These are phyloP conservation scores for Violaceomyces palustris DNA, from an alignment of 1,284 basidiomycete genomes.

Conservation along the genomic window DNA sequence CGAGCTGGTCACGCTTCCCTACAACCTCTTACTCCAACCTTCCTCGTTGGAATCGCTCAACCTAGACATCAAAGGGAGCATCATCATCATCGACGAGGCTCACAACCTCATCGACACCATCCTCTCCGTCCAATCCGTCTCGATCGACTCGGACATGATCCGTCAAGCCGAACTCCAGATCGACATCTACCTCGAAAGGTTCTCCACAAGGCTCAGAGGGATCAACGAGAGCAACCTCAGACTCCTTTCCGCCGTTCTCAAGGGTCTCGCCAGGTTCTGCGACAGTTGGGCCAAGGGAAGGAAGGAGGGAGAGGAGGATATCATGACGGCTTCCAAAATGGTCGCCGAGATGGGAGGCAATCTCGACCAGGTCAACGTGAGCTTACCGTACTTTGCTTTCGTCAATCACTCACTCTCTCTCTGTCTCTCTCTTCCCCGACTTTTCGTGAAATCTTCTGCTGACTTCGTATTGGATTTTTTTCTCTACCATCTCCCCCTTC, in stretches of 20 bases:
- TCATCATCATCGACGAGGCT: slow-evolving; percentile 91
- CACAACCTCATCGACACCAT: slow-evolving; percentile 74
- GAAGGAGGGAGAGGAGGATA: slow-evolving; percentile 53
- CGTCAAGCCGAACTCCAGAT: slow-evolving; percentile 70
- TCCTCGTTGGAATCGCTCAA: slow-evolving; percentile 79
- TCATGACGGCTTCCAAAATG: slow-evolving; percentile 65
- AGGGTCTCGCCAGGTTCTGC: slow-evolving; percentile 20
- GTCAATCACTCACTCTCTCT: no score
- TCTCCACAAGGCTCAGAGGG: slow-evolving; percentile 69
- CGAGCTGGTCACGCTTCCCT: slow-evolving; percentile 84
- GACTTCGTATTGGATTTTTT: no score
- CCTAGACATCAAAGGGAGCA: slow-evolving; percentile 65
- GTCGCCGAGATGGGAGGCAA: slow-evolving; percentile 66
- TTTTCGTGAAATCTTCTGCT: no score
- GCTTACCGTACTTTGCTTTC: no score
- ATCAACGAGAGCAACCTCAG: slow-evolving; percentile 73
- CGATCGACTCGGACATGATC: slow-evolving; percentile 63
- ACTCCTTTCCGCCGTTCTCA: slow-evolving; percentile 58
- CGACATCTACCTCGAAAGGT: slow-evolving; percentile 70
- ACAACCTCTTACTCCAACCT: slow-evolving; percentile 83
- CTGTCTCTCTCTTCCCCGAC: no score
- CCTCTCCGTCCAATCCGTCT: slow-evolving; percentile 74
- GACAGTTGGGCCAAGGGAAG: neutral
- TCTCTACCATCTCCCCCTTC: no score
- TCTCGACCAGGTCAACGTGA: slow-evolving; percentile 67